Conservation (phyloP, 1,139 yeast species). For the Yamadazyma sp. region DNA sequence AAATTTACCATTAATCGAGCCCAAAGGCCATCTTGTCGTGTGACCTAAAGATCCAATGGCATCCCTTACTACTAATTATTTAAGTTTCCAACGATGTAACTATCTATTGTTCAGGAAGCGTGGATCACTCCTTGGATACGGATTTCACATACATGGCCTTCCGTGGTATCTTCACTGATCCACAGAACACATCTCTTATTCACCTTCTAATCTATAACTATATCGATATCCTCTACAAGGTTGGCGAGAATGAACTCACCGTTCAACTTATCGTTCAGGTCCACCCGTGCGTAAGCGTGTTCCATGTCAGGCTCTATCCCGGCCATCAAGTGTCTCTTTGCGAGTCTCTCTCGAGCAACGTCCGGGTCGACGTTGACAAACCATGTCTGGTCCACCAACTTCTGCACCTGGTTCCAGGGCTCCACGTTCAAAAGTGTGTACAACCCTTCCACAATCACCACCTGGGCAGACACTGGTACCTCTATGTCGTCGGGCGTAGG, state of each 20-base stretch:
- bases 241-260: slow-evolving; percentile 48
- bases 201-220: slow-evolving; percentile 6
- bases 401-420: slow-evolving; percentile 49
- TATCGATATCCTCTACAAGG: slow-evolving; percentile 5
- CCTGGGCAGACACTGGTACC: slow-evolving; percentile 42
- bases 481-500: slow-evolving; percentile 56
- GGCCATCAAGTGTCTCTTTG: slow-evolving; percentile 68
- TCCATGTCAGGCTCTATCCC: slow-evolving; percentile 60
- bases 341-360: slow-evolving; percentile 57
- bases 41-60: too few relatives aligned
- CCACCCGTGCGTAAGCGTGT: slow-evolving; percentile 64
- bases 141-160: too few relatives aligned
- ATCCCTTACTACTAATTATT: too few relatives aligned
- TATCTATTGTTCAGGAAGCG: too few relatives aligned
- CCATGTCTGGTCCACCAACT: slow-evolving; percentile 44
- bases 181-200: too few relatives aligned
- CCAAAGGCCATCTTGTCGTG: too few relatives aligned
- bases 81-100: too few relatives aligned
- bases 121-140: too few relatives aligned
- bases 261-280: slow-evolving; percentile 67
- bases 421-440: slow-evolving; percentile 53
- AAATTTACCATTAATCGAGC: too few relatives aligned
- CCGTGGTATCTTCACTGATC: not conserved
- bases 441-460: slow-evolving; percentile 66
- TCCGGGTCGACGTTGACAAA: slow-evolving; percentile 43